phyloP scores from a whole-genome alignment of 495 filamentous ascomycete species.

The Lophium mytilinum region DNA sequence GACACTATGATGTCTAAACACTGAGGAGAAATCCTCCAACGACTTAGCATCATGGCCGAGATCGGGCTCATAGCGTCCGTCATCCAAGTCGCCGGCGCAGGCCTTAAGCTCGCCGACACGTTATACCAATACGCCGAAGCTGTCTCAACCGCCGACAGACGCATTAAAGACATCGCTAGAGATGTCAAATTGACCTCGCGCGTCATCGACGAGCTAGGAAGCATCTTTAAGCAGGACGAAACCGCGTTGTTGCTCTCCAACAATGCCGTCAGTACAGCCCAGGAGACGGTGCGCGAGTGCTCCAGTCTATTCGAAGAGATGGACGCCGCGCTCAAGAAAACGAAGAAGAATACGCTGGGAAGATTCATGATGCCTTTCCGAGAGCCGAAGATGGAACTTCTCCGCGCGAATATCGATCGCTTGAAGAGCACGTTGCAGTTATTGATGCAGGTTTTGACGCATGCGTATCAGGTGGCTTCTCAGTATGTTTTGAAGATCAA shows the following conservation, averaged over 20 bases:
- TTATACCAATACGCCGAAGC: slow-evolving; percentile 26
- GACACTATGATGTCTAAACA: no score
- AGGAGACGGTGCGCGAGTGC: slow-evolving; percentile 24
- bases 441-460: slow-evolving; percentile 24
- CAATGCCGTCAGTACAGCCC: slow-evolving; percentile 20
- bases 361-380: slow-evolving; percentile 19
- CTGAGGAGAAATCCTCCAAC: background rate
- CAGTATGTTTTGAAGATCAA: slow-evolving; percentile 8
- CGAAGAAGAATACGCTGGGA: slow-evolving; percentile 14
- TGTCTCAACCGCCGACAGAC: slow-evolving; percentile 19
- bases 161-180: slow-evolving; percentile 24
- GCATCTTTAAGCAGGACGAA: slow-evolving; percentile 15
- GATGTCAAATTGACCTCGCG: slow-evolving; percentile 22
- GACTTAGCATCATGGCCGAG: slow-evolving; percentile 11
- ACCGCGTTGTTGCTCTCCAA: slow-evolving; percentile 13
- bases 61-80: slow-evolving; percentile 23
- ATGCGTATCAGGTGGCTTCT: slow-evolving; percentile 18
- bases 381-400: slow-evolving; percentile 21
- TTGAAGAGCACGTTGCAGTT: slow-evolving; percentile 25
- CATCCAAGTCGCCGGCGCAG: slow-evolving; percentile 22
- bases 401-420: slow-evolving; percentile 21
- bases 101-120: slow-evolving; percentile 19
- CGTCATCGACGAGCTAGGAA: slow-evolving; percentile 21
- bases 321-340: slow-evolving; percentile 16
- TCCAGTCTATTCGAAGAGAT: slow-evolving; percentile 19